phyloP scores from a whole-genome alignment of 2,329 filamentous ascomycete species.

The Epichloe coenophiala region DNA sequence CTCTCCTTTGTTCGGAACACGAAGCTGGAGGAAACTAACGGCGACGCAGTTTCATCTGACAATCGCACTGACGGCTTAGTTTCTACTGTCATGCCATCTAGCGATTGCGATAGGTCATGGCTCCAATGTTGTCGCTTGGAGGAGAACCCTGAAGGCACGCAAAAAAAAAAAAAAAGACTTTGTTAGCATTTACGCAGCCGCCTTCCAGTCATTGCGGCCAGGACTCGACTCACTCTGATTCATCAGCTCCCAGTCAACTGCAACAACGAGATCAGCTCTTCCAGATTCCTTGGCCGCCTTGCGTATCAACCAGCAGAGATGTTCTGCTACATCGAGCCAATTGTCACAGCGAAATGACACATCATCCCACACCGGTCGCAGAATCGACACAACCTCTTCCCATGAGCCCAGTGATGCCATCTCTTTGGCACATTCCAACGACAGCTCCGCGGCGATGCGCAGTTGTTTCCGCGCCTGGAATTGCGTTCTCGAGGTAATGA shows the following conservation, averaged over 20 bases:
- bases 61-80: slow-evolving; percentile 37
- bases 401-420: slow-evolving; percentile 35
- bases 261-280: slow-evolving; percentile 41
- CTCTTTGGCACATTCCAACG: slow-evolving; percentile 44
- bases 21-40: slow-evolving; percentile 42
- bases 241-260: slow-evolving; percentile 53
- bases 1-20: slow-evolving; percentile 44
- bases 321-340: slow-evolving; percentile 46
- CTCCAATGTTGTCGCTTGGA: slow-evolving; percentile 41
- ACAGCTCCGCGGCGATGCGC: slow-evolving; percentile 40
- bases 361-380: slow-evolving; percentile 45
- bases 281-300: slow-evolving; percentile 39
- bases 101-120: slow-evolving; percentile 45
- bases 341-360: slow-evolving; percentile 42
- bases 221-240: slow-evolving; percentile 34
- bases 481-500: slow-evolving; percentile 37
- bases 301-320: slow-evolving; percentile 47
- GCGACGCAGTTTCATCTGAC: slow-evolving; percentile 34
- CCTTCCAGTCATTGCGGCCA: too few species aligned
- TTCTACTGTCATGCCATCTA: slow-evolving; percentile 33
- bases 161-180: too few species aligned
- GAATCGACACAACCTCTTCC: slow-evolving; percentile 37
- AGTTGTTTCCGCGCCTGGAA: slow-evolving; percentile 40
- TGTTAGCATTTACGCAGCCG: too few species aligned
- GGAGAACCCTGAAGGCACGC: slow-evolving; percentile 34